These are phyloP conservation scores for Venturia nashicola DNA, from an alignment of 2,329 filamentous ascomycete genomes.

Conservation along the genomic window DNA sequence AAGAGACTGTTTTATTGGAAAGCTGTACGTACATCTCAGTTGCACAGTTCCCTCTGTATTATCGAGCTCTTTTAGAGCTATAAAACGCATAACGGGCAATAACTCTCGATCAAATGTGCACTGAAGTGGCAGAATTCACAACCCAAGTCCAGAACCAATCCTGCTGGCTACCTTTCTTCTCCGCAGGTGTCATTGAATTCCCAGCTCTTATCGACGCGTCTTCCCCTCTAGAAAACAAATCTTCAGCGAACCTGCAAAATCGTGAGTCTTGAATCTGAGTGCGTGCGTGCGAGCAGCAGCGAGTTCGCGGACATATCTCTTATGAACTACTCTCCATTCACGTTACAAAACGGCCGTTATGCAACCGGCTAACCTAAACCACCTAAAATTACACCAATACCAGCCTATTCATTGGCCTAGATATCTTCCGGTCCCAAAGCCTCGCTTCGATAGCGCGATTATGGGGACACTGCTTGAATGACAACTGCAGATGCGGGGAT, in stretches of 20 bases:
- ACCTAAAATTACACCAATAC: background rate
- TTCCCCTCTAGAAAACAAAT: no score
- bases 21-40: slow-evolving; percentile 16
- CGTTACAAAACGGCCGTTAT: background rate
- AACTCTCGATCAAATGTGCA: background rate
- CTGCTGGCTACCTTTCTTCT: background rate
- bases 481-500: background rate
- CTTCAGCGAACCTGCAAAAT: no score
- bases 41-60: slow-evolving; percentile 27
- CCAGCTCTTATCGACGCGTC: background rate
- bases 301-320: no score
- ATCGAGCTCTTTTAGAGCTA: slow-evolving; percentile 24
- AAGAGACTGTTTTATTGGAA: background rate
- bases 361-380: background rate
- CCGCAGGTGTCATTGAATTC: background rate
- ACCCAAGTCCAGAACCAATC: slow-evolving; percentile 5
- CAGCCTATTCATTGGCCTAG: background rate
- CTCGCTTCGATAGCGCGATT: background rate
- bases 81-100: slow-evolving; percentile 16
- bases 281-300: background rate
- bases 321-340: no score
- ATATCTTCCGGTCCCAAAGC: background rate
- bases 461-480: background rate
- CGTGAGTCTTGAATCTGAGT: background rate
- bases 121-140: background rate